Conservation (phyloP, 2,329 filamentous ascomycete genomes). For the Cryphonectria parasitica region DNA sequence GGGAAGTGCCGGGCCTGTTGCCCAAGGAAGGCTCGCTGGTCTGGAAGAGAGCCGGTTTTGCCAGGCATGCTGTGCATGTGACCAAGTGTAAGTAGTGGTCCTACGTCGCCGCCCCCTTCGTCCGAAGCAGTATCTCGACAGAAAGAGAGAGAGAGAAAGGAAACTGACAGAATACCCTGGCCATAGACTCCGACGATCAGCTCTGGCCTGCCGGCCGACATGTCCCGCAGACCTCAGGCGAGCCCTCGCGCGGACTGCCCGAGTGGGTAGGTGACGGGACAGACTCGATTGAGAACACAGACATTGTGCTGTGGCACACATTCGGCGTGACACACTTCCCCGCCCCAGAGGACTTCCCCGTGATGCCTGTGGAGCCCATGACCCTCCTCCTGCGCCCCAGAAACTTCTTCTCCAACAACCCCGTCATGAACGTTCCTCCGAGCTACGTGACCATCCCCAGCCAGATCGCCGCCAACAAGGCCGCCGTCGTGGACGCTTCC, state of each 20-base stretch:
- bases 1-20: slow-evolving; percentile 77
- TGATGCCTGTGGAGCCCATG: slow-evolving; percentile 90
- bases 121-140: not conserved
- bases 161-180: slow-evolving; percentile 10
- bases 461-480: slow-evolving; percentile 57
- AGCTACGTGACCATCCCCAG: slow-evolving; percentile 75
- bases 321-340: slow-evolving; percentile 93
- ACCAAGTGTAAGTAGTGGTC: slow-evolving; percentile 72
- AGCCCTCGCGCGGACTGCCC: slow-evolving; percentile 72
- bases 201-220: slow-evolving; percentile 85
- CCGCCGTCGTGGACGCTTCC: slow-evolving; percentile 49
- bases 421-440: slow-evolving; percentile 79
- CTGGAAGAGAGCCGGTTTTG: slow-evolving; percentile 89
- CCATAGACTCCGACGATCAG: slow-evolving; percentile 74
- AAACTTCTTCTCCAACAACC: slow-evolving; percentile 82
- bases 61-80: slow-evolving; percentile 83
- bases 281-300: slow-evolving; percentile 75
- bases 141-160: not conserved
- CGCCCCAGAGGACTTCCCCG: slow-evolving; percentile 84
- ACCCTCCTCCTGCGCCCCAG: slow-evolving; percentile 76
- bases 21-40: slow-evolving; percentile 82
- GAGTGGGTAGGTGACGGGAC: slow-evolving; percentile 76
- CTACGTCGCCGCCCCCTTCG: not conserved
- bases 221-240: slow-evolving; percentile 84
- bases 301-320: slow-evolving; percentile 91